These are phyloP conservation scores for Eucalyptus guilfoylei DNA, from an alignment of 345 rosid species.

Conservation along the genomic window DNA sequence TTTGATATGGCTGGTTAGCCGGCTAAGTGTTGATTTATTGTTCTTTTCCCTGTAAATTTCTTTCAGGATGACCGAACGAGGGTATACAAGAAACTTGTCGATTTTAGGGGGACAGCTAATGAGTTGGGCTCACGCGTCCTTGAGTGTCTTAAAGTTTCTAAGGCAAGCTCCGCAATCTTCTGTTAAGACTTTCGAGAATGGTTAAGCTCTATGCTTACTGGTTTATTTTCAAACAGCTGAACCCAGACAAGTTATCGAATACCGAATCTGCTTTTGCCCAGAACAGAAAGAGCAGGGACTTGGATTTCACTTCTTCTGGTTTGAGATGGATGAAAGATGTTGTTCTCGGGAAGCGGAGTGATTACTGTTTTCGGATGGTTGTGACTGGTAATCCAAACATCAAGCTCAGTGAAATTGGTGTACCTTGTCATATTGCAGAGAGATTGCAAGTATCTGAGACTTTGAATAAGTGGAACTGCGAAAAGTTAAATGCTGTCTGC, in stretches of 20 bases:
- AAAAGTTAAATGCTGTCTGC: conserved; percentile 31
- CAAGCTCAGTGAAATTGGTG: conserved; percentile 67
- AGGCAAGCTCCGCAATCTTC: conserved; percentile 33
- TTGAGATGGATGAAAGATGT: conserved; percentile 85
- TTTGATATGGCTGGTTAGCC: neutral
- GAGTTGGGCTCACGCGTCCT: conserved; percentile 62
- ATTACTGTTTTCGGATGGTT: conserved; percentile 82
- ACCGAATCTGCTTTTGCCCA: conserved; percentile 25
- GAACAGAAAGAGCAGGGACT: conserved; percentile 24
- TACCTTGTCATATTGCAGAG: conserved; percentile 70
- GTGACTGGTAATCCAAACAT: conserved; percentile 77
- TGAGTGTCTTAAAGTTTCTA: conserved; percentile 71
- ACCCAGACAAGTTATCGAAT: conserved; percentile 39
- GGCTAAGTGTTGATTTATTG: neutral
- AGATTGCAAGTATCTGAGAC: conserved; percentile 64
- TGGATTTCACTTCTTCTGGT: conserved; percentile 49
- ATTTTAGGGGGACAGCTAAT: conserved; percentile 48
- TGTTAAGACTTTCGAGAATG: neutral
- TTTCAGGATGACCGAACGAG: conserved; percentile 75
- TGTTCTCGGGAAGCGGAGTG: conserved; percentile 79
- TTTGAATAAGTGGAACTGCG: conserved; percentile 60
- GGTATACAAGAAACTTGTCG: conserved; percentile 61
- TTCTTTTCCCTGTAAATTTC: neutral
- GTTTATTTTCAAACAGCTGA: conserved; percentile 30
- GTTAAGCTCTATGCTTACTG: neutral